Evolutionary conservation across 805 yeast species (phyloP).

Genomic region (Kodamaea lidongshanica): DNA sequence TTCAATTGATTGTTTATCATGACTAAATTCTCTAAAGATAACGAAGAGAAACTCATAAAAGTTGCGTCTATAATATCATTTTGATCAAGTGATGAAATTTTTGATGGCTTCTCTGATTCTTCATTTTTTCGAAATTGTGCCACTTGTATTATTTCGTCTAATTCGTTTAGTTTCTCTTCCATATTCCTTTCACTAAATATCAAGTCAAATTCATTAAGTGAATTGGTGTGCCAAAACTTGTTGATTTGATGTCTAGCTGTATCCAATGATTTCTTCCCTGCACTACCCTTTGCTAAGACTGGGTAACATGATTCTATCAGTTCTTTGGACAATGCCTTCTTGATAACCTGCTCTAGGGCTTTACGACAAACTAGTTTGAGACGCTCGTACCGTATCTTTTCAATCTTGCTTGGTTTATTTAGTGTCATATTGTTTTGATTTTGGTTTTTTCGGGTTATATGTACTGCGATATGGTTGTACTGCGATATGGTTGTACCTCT

Average conservation of each 20-base stretch:
- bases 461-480: background rate
- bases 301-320: constrained; percentile 53
- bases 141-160: constrained; percentile 42
- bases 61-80: constrained; percentile 29
- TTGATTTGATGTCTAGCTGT: constrained; percentile 49
- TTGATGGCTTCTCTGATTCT: constrained; percentile 9
- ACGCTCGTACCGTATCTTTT: constrained; percentile 42
- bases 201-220: constrained; percentile 47
- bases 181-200: constrained; percentile 46
- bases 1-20: constrained; percentile 34
- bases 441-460: background rate
- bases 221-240: constrained; percentile 45
- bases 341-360: constrained; percentile 50
- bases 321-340: constrained; percentile 43
- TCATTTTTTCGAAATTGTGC: constrained; percentile 29
- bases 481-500: too few species aligned
- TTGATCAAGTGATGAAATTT: constrained; percentile 25
- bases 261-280: constrained; percentile 39
- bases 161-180: constrained; percentile 36
- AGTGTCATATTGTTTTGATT: constrained; percentile 1
- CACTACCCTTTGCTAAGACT: constrained; percentile 38
- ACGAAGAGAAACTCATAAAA: constrained; percentile 15
- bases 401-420: constrained; percentile 8
- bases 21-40: constrained; percentile 21
- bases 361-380: constrained; percentile 45